Evolutionary conservation across 805 yeast genomes (phyloP), one percentile per base, ranked within the genome.

Genomic region (Candida ponderosae): DNA sequence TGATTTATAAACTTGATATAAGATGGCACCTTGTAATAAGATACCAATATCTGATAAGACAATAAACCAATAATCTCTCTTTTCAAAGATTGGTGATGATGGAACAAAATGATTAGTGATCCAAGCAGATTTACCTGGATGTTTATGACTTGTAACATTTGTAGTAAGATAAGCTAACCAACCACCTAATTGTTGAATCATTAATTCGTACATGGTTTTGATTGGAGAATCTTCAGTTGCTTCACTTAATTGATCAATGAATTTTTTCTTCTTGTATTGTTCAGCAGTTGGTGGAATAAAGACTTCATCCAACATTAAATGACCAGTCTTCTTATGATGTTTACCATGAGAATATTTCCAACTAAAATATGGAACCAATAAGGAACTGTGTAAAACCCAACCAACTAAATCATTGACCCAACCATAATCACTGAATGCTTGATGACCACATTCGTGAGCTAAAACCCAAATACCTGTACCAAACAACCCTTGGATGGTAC

Each of bases 371-470:
- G 95, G 95, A 24, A 86, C 95, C 51, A 83, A 57, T 50, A 83
- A 65, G 54, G 73, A 76, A 16, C 90, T 81, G 65, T 85, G 95
- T 44, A 86, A 64, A 29, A 81, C 57, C 94, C 94, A 85, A 33
- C 95, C 95, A 32, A 80, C 81, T 29, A 75, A 60, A 60, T 86
- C 90, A 60, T 86, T 84, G 45, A 83, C 77, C 64, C 69, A 60
- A 29, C 76, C 77, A 54, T 77, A 79, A 51, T 81, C 84, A 29
- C 81, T 70, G 60, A 86, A 86, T 18, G 95, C 95, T 49, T 77
- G 81, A 59, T 85, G 95, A 42, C 95, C 95, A 68, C 95, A 85
- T 62, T 85, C 95, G 61, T 85, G 95, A 37, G 94, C 93, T 63
- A 85, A 55, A 35, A 85, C 81, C 95, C 95, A 85, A 34, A 80